These are phyloP conservation scores for Cantharellus cinnabarinus DNA, from an alignment of 768 basidiomycete genomes.

Conservation along the genomic window DNA sequence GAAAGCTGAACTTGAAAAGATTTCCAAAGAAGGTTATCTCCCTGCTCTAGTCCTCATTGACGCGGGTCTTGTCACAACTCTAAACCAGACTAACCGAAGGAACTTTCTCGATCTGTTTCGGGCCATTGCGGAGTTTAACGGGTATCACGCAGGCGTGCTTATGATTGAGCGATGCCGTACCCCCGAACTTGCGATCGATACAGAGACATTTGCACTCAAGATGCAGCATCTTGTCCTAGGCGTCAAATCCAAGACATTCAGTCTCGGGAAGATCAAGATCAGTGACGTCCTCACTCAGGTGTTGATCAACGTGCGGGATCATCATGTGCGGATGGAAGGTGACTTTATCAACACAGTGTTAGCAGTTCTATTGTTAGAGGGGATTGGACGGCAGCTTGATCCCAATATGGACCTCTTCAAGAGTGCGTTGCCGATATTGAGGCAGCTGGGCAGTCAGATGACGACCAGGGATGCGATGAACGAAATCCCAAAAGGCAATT, in stretches of 20 bases:
- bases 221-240: slow-evolving; percentile 90
- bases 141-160: slow-evolving; percentile 81
- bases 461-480: slow-evolving; percentile 44
- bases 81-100: slow-evolving; percentile 58
- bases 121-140: slow-evolving; percentile 91
- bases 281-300: slow-evolving; percentile 85
- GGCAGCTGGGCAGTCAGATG: slow-evolving; percentile 85
- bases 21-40: slow-evolving; percentile 55
- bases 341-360: slow-evolving; percentile 98
- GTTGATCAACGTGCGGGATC: slow-evolving; percentile 60
- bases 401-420: slow-evolving; percentile 87
- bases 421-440: slow-evolving; percentile 79
- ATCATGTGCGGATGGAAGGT: slow-evolving; percentile 96
- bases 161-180: slow-evolving; percentile 91
- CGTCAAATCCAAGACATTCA: slow-evolving; percentile 94
- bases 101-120: slow-evolving; percentile 97
- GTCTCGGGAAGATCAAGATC: slow-evolving; percentile 90
- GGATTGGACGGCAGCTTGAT: slow-evolving; percentile 86
- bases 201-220: slow-evolving; percentile 89
- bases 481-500: slow-evolving; percentile 39
- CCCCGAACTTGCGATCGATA: slow-evolving; percentile 75
- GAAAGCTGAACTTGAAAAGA: slow-evolving; percentile 40
- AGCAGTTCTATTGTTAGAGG: slow-evolving; percentile 80
- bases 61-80: slow-evolving; percentile 80
- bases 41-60: slow-evolving; percentile 95